Conservation (phyloP, 1,139 yeast genomes). For the Pichia kudriavzevii region DNA sequence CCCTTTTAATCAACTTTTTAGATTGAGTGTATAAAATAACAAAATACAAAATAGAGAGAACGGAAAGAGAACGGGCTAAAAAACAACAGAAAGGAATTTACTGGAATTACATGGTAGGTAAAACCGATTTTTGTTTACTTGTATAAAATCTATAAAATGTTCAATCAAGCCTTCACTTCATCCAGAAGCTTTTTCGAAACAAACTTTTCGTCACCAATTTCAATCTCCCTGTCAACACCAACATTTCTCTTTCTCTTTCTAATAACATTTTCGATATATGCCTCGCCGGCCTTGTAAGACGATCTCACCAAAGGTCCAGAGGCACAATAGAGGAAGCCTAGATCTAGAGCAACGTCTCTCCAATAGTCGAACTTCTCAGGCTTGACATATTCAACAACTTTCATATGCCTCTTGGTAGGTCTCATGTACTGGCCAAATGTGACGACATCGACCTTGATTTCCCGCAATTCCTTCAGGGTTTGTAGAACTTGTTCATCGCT, state of each 20-base stretch:
- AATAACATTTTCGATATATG: slow-evolving; percentile 89
- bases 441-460: slow-evolving; percentile 79
- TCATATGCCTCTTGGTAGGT: slow-evolving; percentile 97
- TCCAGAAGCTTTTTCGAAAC: slow-evolving; percentile 20
- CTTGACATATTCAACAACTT: slow-evolving; percentile 90
- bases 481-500: slow-evolving; percentile 80
- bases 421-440: slow-evolving; percentile 99
- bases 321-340: slow-evolving; percentile 95
- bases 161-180: neutral
- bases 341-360: slow-evolving; percentile 77
- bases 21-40: no score
- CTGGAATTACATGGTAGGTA: no score
- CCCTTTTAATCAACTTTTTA: no score
- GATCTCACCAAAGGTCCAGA: slow-evolving; percentile 96
- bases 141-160: no score
- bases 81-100: neutral
- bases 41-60: no score
- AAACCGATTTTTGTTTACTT: no score
- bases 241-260: slow-evolving; percentile 52
- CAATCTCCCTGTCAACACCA: slow-evolving; percentile 27
- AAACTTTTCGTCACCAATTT: slow-evolving; percentile 25
- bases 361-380: slow-evolving; percentile 94
- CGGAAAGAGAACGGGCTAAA: no score
- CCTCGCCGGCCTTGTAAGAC: slow-evolving; percentile 97
- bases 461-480: slow-evolving; percentile 68